Evolutionary conservation across 805 yeast species (phyloP), one percentile per base, ranked within the genome.

Genomic region (Candida quercuum): DNA sequence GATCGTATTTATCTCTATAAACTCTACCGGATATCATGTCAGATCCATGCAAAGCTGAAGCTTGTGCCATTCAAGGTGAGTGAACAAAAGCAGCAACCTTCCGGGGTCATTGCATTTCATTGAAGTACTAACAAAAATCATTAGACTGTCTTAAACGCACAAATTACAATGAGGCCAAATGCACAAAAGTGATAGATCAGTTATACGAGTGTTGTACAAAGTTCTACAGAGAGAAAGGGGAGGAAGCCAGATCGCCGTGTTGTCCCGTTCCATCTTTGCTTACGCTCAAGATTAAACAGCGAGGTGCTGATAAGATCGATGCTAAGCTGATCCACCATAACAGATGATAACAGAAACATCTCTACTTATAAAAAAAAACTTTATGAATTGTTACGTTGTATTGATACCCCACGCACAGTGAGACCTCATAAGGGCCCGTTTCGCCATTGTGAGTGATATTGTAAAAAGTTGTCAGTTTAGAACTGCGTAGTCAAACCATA

Each of bases 11-110:
- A n/a, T n/a, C n/a, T n/a, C n/a, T n/a, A n/a, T n/a, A n/a, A n/a
- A n/a, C n/a, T n/a, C n/a, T n/a, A n/a, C n/a, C n/a, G n/a, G n/a
- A n/a, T n/a, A n/a, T 21, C 10, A 33, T 33, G 24, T 29, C 52
- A 18, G 60, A 59, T 32, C 74, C 83, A 2, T 86, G 95, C 60
- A 84, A 84, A 53, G 71, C 83, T 6, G 71, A 81, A 45, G 95
- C 95, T 3, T 86, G 95, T 62, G 79, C 78, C 3, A 86, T 86
- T 28, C 95, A 86, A 58, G 67, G 81, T 75, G 56, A 19, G 76
- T 63, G 25, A 10, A n/a, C n/a, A n/a, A n/a, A n/a, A n/a, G n/a
- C n/a, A n/a, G n/a, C n/a, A n/a, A n/a, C n/a, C n/a, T n/a, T n/a
- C n/a, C n/a, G n/a, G n/a, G n/a, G n/a, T n/a, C n/a, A n/a, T n/a